Base-by-base conservation (phyloP, 139 green algal species). In the Spirogloea muscicola region DNA sequence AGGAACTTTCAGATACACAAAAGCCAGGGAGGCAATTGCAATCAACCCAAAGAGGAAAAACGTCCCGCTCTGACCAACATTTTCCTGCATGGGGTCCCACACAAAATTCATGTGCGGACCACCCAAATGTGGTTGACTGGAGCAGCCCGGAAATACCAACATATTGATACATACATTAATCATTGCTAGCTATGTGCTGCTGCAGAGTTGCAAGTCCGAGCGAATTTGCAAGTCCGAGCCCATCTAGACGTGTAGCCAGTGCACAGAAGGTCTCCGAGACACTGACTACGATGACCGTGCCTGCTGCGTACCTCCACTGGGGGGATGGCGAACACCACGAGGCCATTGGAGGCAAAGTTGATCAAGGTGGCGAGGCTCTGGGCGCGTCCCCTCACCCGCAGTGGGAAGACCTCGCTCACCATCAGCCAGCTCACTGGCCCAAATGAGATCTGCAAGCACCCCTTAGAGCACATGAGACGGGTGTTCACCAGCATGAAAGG, bases 281-380 rank as follows among this genome's bases (percentile, higher is more conserved):
- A n/a, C n/a, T n/a, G n/a, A n/a, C n/a, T n/a, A n/a, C n/a, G n/a
- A n/a, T n/a, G n/a, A n/a, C n/a, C n/a, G n/a, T n/a, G n/a, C n/a
- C n/a, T n/a, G n/a, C n/a, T n/a, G 16, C 27, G 29, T 61, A 81
- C 73, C 59, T 81, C 44, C 37, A 81, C 52, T 31, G 55, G 57
- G 25, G 79, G 81, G 29, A 90, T 58, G 16, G 58, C 60, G 3
- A 81, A 62, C 40, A 77, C 21, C 25, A 97, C 92, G 7, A 89
- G 10, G 42, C 91, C 94, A 64, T 97, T 97, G 60, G 80, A 87
- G 7, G 75, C 89, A 76, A 97, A 97, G 75, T 97, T 97, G 62
- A 86, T 84, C 43, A 97, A 75, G 0, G 92, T 94, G 27, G 91
- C 90, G 18, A 95, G 49, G 0, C 91, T 92, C 27, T 93, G 83